Evolutionary conservation across 495 filamentous ascomycete species (phyloP).

Genomic region (Sordaria brevicollis): DNA sequence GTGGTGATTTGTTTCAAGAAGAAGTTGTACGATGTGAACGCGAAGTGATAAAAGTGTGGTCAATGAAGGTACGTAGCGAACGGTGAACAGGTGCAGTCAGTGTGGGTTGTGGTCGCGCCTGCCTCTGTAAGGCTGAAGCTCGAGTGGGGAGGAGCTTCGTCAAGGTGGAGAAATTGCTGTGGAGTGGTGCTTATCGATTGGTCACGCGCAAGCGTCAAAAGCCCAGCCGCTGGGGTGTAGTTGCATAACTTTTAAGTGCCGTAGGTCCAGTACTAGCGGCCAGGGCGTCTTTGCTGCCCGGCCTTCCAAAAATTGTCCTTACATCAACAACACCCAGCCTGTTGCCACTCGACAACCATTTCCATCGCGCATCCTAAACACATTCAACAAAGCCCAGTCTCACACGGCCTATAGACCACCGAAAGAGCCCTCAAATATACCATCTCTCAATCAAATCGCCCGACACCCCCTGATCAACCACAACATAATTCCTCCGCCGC

Average conservation of each 20-base stretch:
- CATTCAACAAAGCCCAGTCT: neutral
- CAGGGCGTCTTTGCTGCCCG: neutral
- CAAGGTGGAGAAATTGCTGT: constrained; percentile 7
- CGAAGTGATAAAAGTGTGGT: neutral
- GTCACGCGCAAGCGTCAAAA: neutral
- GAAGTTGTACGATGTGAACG: neutral
- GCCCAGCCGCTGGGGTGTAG: neutral
- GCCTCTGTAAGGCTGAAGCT: constrained; percentile 16
- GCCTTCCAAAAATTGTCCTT: neutral
- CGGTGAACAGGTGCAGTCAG: neutral
- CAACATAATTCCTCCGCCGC: neutral
- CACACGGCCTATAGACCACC: neutral
- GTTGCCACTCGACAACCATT: neutral
- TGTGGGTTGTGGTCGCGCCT: neutral
- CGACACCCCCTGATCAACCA: neutral
- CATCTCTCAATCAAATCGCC: neutral
- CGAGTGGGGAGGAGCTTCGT: neutral
- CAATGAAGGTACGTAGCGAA: neutral
- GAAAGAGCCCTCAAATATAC: neutral
- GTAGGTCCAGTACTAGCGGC: neutral
- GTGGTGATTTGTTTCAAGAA: neutral
- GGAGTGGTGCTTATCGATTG: constrained; percentile 17
- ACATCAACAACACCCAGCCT: neutral
- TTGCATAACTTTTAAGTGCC: neutral
- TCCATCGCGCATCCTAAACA: neutral